phyloP scores from a whole-genome alignment of 768 basidiomycete genomes.

The Botryobasidium botryosum region DNA sequence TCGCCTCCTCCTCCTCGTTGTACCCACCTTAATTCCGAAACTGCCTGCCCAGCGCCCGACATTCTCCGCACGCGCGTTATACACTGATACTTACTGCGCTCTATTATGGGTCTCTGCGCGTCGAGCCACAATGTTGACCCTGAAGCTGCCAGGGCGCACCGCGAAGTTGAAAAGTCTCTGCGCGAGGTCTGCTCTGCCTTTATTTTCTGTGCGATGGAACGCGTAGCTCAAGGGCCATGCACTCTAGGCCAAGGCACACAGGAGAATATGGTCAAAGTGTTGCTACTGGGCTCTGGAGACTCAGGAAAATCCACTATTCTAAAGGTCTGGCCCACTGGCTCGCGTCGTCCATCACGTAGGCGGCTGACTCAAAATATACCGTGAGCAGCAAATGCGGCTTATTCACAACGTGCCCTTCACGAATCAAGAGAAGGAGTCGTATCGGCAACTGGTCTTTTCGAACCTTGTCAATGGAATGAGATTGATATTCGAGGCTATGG shows the following conservation, averaged over 20 bases:
- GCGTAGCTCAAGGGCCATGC: not conserved
- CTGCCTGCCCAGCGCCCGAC: too few species aligned
- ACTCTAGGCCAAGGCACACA: slow-evolving; percentile 5
- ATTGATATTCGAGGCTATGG: slow-evolving; percentile 73
- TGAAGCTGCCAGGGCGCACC: not conserved
- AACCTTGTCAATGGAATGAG: slow-evolving; percentile 80
- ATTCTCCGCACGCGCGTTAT: too few species aligned
- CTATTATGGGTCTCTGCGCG: too few species aligned
- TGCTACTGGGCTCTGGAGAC: slow-evolving; percentile 85
- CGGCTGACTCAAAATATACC: not conserved
- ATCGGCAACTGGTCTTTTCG: slow-evolving; percentile 82
- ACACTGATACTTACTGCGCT: too few species aligned
- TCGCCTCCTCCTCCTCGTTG: too few species aligned
- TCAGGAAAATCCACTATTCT: slow-evolving; percentile 86
- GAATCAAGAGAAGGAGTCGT: slow-evolving; percentile 66
- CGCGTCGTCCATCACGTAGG: slow-evolving; percentile 5
- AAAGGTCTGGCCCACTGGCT: too few species aligned
- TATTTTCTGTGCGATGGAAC: not conserved
- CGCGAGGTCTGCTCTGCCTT: slow-evolving; percentile 1
- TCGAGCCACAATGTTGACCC: slow-evolving; percentile 2
- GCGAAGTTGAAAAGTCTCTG: slow-evolving; percentile 3
- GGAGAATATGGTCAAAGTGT: slow-evolving; percentile 32
- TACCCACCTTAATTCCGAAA: too few species aligned
- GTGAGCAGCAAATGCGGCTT: slow-evolving; percentile 77
- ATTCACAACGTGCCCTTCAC: slow-evolving; percentile 83